These are phyloP conservation scores for Neonectria ditissima DNA, from an alignment of 2,329 filamentous ascomycete genomes.

Conservation along the genomic window DNA sequence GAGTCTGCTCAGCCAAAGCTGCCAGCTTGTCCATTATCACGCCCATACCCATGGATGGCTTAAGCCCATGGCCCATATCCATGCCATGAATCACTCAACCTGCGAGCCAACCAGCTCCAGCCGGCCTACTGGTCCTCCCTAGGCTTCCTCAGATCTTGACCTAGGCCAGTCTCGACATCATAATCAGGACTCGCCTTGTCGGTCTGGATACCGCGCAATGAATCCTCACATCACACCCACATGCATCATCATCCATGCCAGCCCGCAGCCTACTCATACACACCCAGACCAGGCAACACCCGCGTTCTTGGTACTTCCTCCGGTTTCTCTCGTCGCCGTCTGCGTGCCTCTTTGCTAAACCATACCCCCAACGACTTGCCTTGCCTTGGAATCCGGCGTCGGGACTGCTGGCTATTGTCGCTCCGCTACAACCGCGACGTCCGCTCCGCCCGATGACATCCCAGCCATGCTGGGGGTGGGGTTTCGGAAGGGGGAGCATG, in stretches of 20 bases:
- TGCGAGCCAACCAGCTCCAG: slow-evolving; percentile 20
- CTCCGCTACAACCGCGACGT: slow-evolving; percentile 26
- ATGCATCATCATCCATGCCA: slow-evolving; percentile 21
- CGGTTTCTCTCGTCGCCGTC: neutral
- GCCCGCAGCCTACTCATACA: slow-evolving; percentile 10
- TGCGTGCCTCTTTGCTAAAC: slow-evolving; percentile 8
- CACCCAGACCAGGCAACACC: slow-evolving; percentile 6
- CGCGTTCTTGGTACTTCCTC: neutral
- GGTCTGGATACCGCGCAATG: slow-evolving; percentile 8
- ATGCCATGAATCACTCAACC: slow-evolving; percentile 18
- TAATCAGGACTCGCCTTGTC: slow-evolving; percentile 11
- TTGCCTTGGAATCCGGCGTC: neutral
- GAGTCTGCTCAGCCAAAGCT: slow-evolving; percentile 18
- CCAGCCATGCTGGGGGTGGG: slow-evolving; percentile 27
- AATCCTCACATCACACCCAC: slow-evolving; percentile 1
- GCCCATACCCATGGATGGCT: slow-evolving; percentile 8
- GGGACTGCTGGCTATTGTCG: slow-evolving; percentile 5
- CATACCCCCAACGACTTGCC: slow-evolving; percentile 18
- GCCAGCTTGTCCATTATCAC: slow-evolving; percentile 17
- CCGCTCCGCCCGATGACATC: slow-evolving; percentile 27
- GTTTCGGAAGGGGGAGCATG: slow-evolving; percentile 23
- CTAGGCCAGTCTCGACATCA: slow-evolving; percentile 9
- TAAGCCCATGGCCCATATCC: slow-evolving; percentile 7
- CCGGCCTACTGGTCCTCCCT: slow-evolving; percentile 6
- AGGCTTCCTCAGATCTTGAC: slow-evolving; percentile 8